Conservation (phyloP, 2,329 filamentous ascomycete species). For the Colletotrichum chrysophilum region DNA sequence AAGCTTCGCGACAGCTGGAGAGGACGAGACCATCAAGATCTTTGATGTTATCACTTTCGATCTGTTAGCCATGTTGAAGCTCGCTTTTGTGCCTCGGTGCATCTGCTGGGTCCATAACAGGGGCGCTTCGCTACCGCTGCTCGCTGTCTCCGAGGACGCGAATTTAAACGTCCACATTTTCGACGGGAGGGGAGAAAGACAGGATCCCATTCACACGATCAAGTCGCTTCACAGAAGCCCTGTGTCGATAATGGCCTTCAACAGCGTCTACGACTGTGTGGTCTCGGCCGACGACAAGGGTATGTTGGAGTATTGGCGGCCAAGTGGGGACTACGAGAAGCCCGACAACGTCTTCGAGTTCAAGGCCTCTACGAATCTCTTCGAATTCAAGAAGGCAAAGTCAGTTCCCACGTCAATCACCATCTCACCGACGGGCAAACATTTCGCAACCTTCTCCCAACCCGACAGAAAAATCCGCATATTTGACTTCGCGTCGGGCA, state of each 20-base stretch:
- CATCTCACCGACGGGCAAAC: conserved; percentile 83
- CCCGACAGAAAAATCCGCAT: conserved; percentile 92
- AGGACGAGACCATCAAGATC: conserved; percentile 80
- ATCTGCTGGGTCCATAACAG: conserved; percentile 92
- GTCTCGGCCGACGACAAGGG: conserved; percentile 87
- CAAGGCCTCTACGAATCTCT: conserved; percentile 93
- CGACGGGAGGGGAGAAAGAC: conserved; percentile 85
- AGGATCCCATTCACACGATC: conserved; percentile 77
- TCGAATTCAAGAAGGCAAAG: conserved; percentile 97
- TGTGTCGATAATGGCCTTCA: conserved; percentile 87
- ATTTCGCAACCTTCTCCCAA: conserved; percentile 88
- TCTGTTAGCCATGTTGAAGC: conserved; percentile 79
- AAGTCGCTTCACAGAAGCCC: conserved; percentile 80
- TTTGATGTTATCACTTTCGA: conserved; percentile 88
- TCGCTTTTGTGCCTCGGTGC: conserved; percentile 76
- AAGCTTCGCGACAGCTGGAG: conserved; percentile 89
- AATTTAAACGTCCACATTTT: conserved; percentile 81
- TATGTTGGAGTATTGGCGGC: conserved; percentile 97
- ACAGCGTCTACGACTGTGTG: conserved; percentile 87
- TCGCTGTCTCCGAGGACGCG: conserved; percentile 81
- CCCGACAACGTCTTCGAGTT: conserved; percentile 89
- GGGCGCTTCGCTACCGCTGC: conserved; percentile 83
- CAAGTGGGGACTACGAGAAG: conserved; percentile 82
- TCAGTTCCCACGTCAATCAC: conserved; percentile 81
- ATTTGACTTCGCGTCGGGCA: conserved; percentile 90